A percentile compares a stretch with the other conserved stretches of the same genome.
Evolutionary conservation across 192 early-diverging fungal genomes (phyloP).

Genomic region (Coemansia sp.): DNA sequence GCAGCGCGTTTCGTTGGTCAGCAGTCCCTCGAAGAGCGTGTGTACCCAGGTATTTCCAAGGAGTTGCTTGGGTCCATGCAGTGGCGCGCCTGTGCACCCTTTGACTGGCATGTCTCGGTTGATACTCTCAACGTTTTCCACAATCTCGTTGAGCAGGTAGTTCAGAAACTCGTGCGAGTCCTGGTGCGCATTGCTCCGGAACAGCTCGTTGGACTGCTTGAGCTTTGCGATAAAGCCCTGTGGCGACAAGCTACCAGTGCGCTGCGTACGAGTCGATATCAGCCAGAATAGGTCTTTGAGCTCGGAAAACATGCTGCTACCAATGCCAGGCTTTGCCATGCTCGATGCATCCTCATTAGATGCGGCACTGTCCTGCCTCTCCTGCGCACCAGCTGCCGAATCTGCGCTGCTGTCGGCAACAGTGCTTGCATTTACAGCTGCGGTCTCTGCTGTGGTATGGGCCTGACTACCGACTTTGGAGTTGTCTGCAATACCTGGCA

Average conservation of each 20-base stretch:
- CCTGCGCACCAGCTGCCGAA: slow-evolving; percentile 3
- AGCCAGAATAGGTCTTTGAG: slow-evolving; percentile 83
- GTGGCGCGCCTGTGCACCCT: slow-evolving; percentile 18
- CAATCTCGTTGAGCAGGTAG: slow-evolving; percentile 88
- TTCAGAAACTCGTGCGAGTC: slow-evolving; percentile 99
- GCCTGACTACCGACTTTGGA: neutral
- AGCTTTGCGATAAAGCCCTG: slow-evolving; percentile 83
- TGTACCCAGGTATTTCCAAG: slow-evolving; percentile 82
- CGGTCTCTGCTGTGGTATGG: neutral
- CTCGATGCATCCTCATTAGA: slow-evolving; percentile 35
- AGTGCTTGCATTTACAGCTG: slow-evolving; percentile 1
- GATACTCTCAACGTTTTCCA: slow-evolving; percentile 76
- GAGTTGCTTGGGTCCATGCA: slow-evolving; percentile 22
- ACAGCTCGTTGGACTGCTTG: slow-evolving; percentile 92
- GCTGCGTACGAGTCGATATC: slow-evolving; percentile 80
- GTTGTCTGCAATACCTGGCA: neutral
- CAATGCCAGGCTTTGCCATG: slow-evolving; percentile 53
- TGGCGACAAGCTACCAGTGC: slow-evolving; percentile 80
- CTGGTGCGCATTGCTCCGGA: slow-evolving; percentile 92
- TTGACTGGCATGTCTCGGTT: slow-evolving; percentile 51
- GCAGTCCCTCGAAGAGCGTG: slow-evolving; percentile 88
- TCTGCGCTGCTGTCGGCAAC: neutral
- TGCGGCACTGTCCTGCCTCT: slow-evolving; percentile 17
- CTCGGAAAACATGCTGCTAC: slow-evolving; percentile 81
- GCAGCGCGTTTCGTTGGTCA: slow-evolving; percentile 97